Conservation (phyloP, 352 stramenopile genomes). For the Phytophthora fragariaefolia region DNA sequence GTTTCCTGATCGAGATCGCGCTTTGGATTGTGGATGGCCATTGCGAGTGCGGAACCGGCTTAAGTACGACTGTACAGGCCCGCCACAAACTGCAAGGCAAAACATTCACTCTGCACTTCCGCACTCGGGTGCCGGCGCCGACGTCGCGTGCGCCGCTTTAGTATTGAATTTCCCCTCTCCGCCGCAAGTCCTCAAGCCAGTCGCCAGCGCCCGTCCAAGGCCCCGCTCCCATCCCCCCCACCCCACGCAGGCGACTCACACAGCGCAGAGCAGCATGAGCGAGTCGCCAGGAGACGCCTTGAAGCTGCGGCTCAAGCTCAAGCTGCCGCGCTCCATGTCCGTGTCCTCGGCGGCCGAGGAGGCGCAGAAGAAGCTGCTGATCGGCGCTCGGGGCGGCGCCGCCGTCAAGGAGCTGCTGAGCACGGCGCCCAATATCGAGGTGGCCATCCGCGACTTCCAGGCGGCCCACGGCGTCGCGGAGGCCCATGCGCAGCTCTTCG, state of each 20-base stretch:
- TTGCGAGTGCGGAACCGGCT: slow-evolving; percentile 21
- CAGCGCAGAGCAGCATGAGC: slow-evolving; percentile 42
- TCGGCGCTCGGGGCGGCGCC: slow-evolving; percentile 74
- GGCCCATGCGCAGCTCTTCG: slow-evolving; percentile 47
- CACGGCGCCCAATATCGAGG: slow-evolving; percentile 84
- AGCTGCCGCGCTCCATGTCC: slow-evolving; percentile 51
- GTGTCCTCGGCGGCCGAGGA: slow-evolving; percentile 31
- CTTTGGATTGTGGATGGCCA: slow-evolving; percentile 41
- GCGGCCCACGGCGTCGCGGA: slow-evolving; percentile 61
- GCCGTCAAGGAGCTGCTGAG: slow-evolving; percentile 84
- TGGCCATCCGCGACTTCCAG: slow-evolving; percentile 86
- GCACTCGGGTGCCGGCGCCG: slow-evolving; percentile 14
- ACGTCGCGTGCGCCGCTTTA: slow-evolving; percentile 26
- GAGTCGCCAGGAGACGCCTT: slow-evolving; percentile 37
- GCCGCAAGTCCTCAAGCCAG: slow-evolving; percentile 28
- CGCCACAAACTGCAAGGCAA: slow-evolving; percentile 31
- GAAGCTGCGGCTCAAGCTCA: slow-evolving; percentile 64
- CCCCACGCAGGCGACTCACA: neutral
- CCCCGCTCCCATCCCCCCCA: neutral
- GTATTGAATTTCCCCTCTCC: slow-evolving; percentile 44
- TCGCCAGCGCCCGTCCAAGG: slow-evolving; percentile 9
- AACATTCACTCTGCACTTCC: slow-evolving; percentile 40
- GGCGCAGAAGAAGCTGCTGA: slow-evolving; percentile 55
- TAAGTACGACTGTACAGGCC: slow-evolving; percentile 30
- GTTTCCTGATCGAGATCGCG: slow-evolving; percentile 20